Base-by-base conservation (phyloP, 805 yeast genomes). In the Candida tammaniensis region DNA sequence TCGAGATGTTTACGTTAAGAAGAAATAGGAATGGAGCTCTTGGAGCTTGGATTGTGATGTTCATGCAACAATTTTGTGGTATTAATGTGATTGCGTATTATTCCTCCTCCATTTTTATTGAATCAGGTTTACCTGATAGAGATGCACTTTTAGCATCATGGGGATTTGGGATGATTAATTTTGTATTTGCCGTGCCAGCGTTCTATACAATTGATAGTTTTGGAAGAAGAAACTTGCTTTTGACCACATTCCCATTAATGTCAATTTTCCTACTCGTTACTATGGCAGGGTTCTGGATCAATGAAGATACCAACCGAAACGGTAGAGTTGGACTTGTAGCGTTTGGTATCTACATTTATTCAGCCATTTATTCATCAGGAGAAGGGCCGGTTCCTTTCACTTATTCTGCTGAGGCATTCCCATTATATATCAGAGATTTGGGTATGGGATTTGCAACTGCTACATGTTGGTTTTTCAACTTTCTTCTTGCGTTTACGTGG, bases 351-450 rank as follows among this genome's bases (percentile, higher is more conserved):
- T 86, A 86, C 54, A 52, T 86, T 19, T 86, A 74, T 58, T 68
- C 86, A 0, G 70, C 77, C 25, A 80, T 82, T 36, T 86, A 86
- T 60, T 83, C 94, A 0, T 77, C 84, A 3, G 91, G 94, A 34
- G 86, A 83, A 56, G 95, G 95, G 28, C 94, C 93, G 10, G 93
- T 86, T 25, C 94, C 95, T 4, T 86, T 86, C 64, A 82, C 93
- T 2, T 84, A 86, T 52, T 80, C 88, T 16, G 94, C 95, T 8
- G 95, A 86, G 58, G 82, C 48, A 75, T 64, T 82, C 64, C 86
- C 91, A 40, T 67, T 85, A 50, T 82, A 82, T 51, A 76, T 83
- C 42, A 76, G 94, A 61, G 88, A 86, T 46, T 61, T 84, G 33
- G 89, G 91, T 35, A 82, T 86, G 79, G 79, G 88, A 2, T 67